These are phyloP conservation scores for Aspergillus phoenicis DNA, from an alignment of 2,329 filamentous ascomycete genomes.

Conservation along the genomic window DNA sequence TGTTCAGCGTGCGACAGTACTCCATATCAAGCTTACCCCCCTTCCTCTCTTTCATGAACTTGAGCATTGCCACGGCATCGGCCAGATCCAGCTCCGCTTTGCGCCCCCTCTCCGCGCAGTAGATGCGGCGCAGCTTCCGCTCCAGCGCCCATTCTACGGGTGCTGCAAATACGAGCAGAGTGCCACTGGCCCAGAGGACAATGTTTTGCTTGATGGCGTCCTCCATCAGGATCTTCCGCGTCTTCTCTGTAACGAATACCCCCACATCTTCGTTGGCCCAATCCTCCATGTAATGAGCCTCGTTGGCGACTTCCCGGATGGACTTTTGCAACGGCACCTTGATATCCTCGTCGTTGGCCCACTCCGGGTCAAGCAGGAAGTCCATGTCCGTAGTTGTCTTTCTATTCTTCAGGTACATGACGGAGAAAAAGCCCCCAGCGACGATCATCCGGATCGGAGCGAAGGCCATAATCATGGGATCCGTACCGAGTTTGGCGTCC, in stretches of 20 bases:
- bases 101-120: constrained; percentile 22
- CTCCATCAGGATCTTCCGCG: constrained; percentile 7
- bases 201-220: constrained; percentile 9
- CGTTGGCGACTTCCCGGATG: constrained; percentile 7
- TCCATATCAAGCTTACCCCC: constrained; percentile 28
- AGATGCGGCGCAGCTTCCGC: constrained; percentile 36
- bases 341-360: constrained; percentile 12
- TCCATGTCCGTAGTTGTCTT: constrained; percentile 14
- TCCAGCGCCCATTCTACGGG: constrained; percentile 40
- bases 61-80: constrained; percentile 36
- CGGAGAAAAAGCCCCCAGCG: constrained; percentile 17
- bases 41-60: constrained; percentile 25
- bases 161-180: constrained; percentile 33
- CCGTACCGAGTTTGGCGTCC: constrained; percentile 2
- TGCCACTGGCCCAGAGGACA: constrained; percentile 10
- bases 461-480: constrained; percentile 11
- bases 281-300: constrained; percentile 8
- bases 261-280: constrained; percentile 17
- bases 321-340: constrained; percentile 10
- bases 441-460: constrained; percentile 15
- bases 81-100: constrained; percentile 31
- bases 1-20: constrained; percentile 30
- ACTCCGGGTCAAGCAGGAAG: constrained; percentile 17
- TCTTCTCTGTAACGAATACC: constrained; percentile 14
- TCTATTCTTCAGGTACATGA: constrained; percentile 14